phyloP scores from a whole-genome alignment of 1,284 basidiomycete species.

The Clitocybe nebularis region DNA sequence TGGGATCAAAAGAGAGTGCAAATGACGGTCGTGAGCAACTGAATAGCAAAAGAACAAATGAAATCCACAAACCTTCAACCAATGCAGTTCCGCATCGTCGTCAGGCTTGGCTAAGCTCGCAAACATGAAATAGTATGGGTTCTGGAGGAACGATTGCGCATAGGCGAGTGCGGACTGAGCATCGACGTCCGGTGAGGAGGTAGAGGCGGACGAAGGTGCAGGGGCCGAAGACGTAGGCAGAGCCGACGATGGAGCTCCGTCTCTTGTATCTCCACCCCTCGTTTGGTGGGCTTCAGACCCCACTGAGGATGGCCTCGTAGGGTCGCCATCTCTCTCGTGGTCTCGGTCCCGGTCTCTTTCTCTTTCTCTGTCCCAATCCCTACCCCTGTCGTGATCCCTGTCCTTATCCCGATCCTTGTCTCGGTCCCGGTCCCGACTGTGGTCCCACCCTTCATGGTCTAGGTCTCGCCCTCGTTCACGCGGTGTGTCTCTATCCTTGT shows the following conservation, averaged over 20 bases:
- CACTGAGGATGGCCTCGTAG: too few species aligned
- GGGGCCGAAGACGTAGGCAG: too few species aligned
- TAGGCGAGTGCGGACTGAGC: conserved; percentile 28
- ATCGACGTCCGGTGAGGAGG: too few species aligned
- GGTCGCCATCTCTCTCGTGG: conserved; percentile 15
- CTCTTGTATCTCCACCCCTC: too few species aligned
- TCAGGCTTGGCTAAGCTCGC: conserved; percentile 85
- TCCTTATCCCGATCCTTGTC: conserved; percentile 2
- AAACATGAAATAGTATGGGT: conserved; percentile 94
- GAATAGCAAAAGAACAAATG: not conserved
- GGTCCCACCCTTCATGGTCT: conserved; percentile 1
- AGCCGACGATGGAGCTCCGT: too few species aligned
- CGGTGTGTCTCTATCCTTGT: conserved; percentile 1
- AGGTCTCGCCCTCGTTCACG: conserved; percentile 2
- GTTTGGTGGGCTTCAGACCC: too few species aligned
- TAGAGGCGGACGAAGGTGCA: too few species aligned
- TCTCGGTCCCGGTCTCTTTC: too few species aligned
- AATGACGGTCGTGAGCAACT: too few species aligned
- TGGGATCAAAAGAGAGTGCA: not conserved
- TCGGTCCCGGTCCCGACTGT: not conserved
- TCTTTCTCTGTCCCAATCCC: conserved; percentile 1
- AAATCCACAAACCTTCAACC: conserved; percentile 64
- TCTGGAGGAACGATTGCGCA: conserved; percentile 66
- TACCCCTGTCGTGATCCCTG: too few species aligned
- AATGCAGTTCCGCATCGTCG: conserved; percentile 88